These are phyloP conservation scores for Pyrenopolyporus hunteri DNA, from an alignment of 495 filamentous ascomycete species.

Conservation along the genomic window DNA sequence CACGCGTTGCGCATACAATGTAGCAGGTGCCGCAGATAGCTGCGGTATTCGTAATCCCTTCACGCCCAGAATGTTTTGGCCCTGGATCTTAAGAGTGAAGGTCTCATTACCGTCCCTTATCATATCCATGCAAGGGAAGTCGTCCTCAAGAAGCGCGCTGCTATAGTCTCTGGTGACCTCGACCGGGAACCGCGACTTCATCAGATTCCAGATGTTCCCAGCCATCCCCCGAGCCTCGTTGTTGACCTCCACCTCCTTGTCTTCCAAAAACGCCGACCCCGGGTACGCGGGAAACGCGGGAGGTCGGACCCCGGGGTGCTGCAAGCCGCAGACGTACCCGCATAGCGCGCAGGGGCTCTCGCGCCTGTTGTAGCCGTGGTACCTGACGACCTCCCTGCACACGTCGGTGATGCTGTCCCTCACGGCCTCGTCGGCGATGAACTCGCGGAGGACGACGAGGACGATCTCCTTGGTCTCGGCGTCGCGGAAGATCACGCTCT, in stretches of 20 bases:
- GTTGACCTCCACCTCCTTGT: neutral
- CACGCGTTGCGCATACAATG: neutral
- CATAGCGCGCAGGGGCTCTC: neutral
- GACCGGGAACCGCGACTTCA: neutral
- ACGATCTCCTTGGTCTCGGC: neutral
- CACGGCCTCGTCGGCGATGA: neutral
- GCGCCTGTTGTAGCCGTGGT: neutral
- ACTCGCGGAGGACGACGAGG: constrained; percentile 8
- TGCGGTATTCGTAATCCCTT: neutral
- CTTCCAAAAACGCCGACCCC: neutral
- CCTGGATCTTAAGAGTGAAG: neutral
- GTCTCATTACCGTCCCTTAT: neutral
- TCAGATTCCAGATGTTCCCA: constrained; percentile 10
- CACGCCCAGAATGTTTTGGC: neutral
- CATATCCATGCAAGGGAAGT: neutral
- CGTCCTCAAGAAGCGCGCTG: neutral
- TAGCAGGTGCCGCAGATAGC: neutral
- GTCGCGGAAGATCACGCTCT: constrained; percentile 20
- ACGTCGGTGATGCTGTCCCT: neutral
- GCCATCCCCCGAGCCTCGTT: constrained; percentile 7
- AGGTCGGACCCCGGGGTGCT: neutral
- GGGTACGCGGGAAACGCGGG: neutral
- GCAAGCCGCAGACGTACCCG: neutral
- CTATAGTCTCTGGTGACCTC: neutral
- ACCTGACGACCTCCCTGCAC: neutral